Evolutionary conservation across 345 rosid species (phyloP).

Genomic region (Lepidium sativum): DNA sequence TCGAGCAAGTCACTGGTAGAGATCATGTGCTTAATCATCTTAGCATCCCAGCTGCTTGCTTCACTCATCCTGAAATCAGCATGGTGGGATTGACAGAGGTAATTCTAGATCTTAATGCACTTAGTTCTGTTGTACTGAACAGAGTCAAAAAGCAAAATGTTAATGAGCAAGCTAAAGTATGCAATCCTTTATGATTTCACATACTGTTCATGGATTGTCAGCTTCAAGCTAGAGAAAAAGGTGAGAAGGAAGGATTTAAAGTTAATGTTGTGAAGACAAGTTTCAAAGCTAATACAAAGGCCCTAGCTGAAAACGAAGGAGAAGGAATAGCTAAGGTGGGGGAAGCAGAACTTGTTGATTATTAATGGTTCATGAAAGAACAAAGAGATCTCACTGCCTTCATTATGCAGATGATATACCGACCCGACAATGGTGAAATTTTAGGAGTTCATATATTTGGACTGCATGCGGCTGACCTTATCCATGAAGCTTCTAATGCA

Average conservation of each 20-base stretch:
- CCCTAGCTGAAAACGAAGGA: slow-evolving; percentile 96
- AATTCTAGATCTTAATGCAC: neutral
- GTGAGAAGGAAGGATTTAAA: slow-evolving; percentile 86
- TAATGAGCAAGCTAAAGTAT: neutral
- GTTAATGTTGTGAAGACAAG: slow-evolving; percentile 83
- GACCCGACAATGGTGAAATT: slow-evolving; percentile 95
- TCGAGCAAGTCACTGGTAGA: slow-evolving; percentile 87
- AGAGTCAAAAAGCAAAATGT: neutral
- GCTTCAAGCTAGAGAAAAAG: slow-evolving; percentile 99
- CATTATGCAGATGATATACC: slow-evolving; percentile 74
- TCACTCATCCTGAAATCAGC: slow-evolving; percentile 99
- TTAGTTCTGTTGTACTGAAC: neutral
- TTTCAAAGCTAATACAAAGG: slow-evolving; percentile 98
- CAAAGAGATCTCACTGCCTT: slow-evolving; percentile 4
- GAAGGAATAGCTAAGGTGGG: slow-evolving; percentile 96
- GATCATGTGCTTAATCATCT: slow-evolving; percentile 90
- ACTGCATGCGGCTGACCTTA: slow-evolving; percentile 96
- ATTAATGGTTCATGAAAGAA: slow-evolving; percentile 2
- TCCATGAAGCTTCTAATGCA: slow-evolving; percentile 99
- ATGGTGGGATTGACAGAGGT: slow-evolving; percentile 99
- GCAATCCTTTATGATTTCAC: neutral
- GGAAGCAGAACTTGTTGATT: neutral
- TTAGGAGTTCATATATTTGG: slow-evolving; percentile 98
- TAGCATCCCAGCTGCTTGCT: slow-evolving; percentile 97
- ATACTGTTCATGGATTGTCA: slow-evolving; percentile 19